Conservation (phyloP, 2,329 filamentous ascomycete species). For the Setomelanomma holmii region DNA sequence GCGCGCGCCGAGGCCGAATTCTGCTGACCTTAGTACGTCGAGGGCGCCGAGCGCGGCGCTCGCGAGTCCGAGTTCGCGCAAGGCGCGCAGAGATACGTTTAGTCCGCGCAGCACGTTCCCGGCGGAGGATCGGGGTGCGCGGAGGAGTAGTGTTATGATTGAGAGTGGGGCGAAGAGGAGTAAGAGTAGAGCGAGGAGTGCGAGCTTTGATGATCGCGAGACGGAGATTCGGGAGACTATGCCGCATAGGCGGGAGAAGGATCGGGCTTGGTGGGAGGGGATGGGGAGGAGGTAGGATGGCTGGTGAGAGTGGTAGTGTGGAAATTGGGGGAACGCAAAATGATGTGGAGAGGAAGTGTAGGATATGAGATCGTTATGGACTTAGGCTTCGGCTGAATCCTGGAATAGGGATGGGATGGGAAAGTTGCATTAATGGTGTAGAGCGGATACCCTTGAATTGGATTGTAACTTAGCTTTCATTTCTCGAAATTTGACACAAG, state of each 20-base stretch:
- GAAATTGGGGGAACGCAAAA: not conserved
- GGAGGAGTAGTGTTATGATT: slow-evolving; percentile 16
- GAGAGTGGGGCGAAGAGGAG: slow-evolving; percentile 23
- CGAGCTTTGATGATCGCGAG: slow-evolving; percentile 39
- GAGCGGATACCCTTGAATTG: too few species aligned
- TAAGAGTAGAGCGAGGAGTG: slow-evolving; percentile 27
- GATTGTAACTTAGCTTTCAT: too few species aligned
- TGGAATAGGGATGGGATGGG: not conserved
- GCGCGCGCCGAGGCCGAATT: slow-evolving; percentile 16
- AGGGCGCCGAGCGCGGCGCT: slow-evolving; percentile 9
- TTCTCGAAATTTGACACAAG: too few species aligned
- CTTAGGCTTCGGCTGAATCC: too few species aligned
- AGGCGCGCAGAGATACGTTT: slow-evolving; percentile 25
- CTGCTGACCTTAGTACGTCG: slow-evolving; percentile 18
- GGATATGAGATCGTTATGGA: too few species aligned
- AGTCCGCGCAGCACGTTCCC: slow-evolving; percentile 30
- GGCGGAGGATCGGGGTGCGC: slow-evolving; percentile 15
- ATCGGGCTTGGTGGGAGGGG: slow-evolving; percentile 47
- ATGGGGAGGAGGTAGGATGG: slow-evolving; percentile 22
- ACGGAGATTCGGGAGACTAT: slow-evolving; percentile 41
- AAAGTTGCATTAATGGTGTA: too few species aligned
- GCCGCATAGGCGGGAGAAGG: slow-evolving; percentile 44
- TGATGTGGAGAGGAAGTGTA: not conserved
- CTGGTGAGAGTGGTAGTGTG: not conserved
- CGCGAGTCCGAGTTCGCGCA: slow-evolving; percentile 7